Base-by-base conservation (phyloP, 2,329 filamentous ascomycete species). In the Cordyceps cateniannulata region DNA sequence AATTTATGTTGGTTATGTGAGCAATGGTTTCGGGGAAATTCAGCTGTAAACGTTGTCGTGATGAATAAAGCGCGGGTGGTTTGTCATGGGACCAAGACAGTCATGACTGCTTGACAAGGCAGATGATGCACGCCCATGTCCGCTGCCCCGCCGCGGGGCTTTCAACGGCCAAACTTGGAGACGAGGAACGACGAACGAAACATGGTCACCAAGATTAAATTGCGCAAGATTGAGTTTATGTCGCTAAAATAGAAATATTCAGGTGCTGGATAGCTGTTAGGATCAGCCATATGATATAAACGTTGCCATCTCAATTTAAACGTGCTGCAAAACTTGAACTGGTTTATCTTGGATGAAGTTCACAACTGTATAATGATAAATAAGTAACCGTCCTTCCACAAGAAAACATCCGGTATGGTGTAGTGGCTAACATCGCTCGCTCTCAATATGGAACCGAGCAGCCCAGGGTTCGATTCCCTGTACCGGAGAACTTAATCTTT, bases 391-490 rank as follows among this genome's bases (percentile, higher is more conserved):
- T 2, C 20, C 0, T 44, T 59, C 24, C 55, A 59, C 42, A 62
- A 56, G 22, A 51, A 40, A 62, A 7, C 20, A 66, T 71, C 70
- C 70, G 69, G 67, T 70, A 71, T 71, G 70, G 70, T 71, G 69
- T 71, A 71, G 69, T 70, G 70, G 70, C 69, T 71, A 71, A 71
- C 70, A 71, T 71, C 70, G 70, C 69, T 71, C 70, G 69, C 69
- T 71, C 70, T 72, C 69, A 71, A 54, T 25, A 24, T 47, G 3
- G 55, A 60, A 32, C 70, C 69, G 70, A 70, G 69, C 69, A 71
- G 70, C 69, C 69, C 70, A 65, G 69, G 70, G 70, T 71, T 71
- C 70, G 70, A 71, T 71, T n/a, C 69, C 69, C 69, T 64, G 69
- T 71, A 70, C 66, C 69, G 69, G 69, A 71, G 69, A 59, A 18